Base-by-base conservation (phyloP, 306 rosid genomes). In the Astragalus glycyphyllos region DNA sequence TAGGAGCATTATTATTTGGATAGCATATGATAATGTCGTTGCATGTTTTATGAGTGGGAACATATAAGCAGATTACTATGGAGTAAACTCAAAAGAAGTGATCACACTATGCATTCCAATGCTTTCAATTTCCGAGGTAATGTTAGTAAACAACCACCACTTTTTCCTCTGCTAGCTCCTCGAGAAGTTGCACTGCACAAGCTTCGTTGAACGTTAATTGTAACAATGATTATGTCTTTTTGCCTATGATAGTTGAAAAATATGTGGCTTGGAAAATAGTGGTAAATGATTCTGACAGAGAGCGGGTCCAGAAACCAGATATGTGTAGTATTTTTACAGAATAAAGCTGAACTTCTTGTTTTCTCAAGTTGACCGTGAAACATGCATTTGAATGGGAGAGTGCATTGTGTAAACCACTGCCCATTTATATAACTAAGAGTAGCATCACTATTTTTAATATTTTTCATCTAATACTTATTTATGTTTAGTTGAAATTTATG, bases 101-200 rank as follows among this genome's bases (percentile, higher is more conserved):
- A 62, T 26, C 4, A 20, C 0, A 12, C 45, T 31, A 12, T 12
- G 34, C 68, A 40, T 41, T 71, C 53, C 60, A 41, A 17, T 5
- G 41, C 40, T 74, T 63, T 58, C 66, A 64, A 41, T 32, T 69
- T 70, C 74, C 77, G 6, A 78, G 75, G 65, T 8, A 65, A 65
- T 70, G 58, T 12, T 54, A 29, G 32, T 8, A 23, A 20, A 57
- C 11, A 63, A 57, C 35, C 44, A 57, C 35, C 32, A 38, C 51
- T 53, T 68, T 68, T 38, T 54, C 34, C 31, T 29, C 48, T 26
- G 31, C 31, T 55, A 7, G 1, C 61, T 7, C 62, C 76, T 69
- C 67, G 81, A 70, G 67, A 70, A 70, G 81, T 71, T 56, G 57
- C 42, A 40, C 48, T 56, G 75, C 79, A 72, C 82, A 58, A 44